A percentile compares a stretch with the other conserved stretches of the same genome.
These are phyloP conservation scores for Leptomonas pyrrhocoris DNA, from an alignment of 208 protist genomes.

Conservation along the genomic window DNA sequence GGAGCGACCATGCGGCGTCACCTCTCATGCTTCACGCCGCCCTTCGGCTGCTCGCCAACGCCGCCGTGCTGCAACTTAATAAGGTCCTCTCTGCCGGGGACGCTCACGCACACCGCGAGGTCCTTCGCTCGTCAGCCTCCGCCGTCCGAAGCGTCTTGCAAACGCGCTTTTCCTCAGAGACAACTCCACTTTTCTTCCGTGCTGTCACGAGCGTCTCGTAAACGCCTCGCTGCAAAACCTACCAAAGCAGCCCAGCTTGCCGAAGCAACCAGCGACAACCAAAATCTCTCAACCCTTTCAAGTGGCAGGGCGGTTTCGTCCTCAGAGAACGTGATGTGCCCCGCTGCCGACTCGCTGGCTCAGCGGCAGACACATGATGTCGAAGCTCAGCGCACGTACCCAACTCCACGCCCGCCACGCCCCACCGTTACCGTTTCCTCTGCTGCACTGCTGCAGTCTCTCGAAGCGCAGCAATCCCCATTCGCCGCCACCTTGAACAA, in stretches of 20 bases:
- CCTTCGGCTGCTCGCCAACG: neutral
- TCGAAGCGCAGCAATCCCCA: conserved; percentile 12
- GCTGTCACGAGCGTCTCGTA: neutral
- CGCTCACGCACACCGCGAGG: neutral
- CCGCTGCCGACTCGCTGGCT: neutral
- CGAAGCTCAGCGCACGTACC: neutral
- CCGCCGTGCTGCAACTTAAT: neutral
- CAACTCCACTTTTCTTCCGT: neutral
- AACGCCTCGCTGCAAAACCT: neutral
- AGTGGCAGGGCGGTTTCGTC: neutral
- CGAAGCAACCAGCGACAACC: neutral
- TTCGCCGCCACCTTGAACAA: conserved; percentile 22
- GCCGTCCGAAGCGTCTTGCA: neutral
- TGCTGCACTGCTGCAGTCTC: neutral
- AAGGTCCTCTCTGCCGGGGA: neutral
- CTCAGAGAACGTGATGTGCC: neutral
- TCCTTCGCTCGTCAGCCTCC: neutral
- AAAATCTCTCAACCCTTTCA: neutral
- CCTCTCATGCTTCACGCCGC: neutral
- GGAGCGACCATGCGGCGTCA: conserved; percentile 1
- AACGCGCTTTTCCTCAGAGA: neutral
- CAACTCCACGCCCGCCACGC: neutral
- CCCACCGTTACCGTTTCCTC: neutral
- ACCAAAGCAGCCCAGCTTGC: neutral
- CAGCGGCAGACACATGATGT: neutral